These are phyloP conservation scores for Ascochyta koolunga DNA, from an alignment of 2,329 filamentous ascomycete species.

Conservation along the genomic window DNA sequence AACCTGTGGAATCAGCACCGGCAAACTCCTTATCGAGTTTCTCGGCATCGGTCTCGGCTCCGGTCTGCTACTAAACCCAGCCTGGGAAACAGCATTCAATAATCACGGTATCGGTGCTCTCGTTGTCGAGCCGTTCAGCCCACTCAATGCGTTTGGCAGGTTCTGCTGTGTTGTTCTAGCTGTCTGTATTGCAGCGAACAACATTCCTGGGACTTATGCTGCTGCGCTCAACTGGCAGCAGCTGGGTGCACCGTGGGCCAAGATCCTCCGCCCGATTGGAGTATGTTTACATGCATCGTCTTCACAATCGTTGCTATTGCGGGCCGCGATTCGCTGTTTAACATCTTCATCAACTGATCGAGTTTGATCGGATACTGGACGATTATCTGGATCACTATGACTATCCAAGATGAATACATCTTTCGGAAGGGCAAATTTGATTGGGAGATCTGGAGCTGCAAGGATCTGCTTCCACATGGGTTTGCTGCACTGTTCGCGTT, in stretches of 20 bases:
- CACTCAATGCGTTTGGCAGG: constrained; percentile 69
- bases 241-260: constrained; percentile 62
- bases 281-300: constrained; percentile 58
- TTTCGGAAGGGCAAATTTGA: constrained; percentile 27
- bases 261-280: constrained; percentile 73
- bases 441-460: constrained; percentile 32
- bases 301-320: constrained; percentile 70
- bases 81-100: constrained; percentile 63
- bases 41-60: constrained; percentile 67
- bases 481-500: constrained; percentile 31
- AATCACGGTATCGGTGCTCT: constrained; percentile 63
- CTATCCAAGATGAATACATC: constrained; percentile 28
- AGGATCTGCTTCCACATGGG: constrained; percentile 26
- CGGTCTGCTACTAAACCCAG: constrained; percentile 57
- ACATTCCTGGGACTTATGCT: constrained; percentile 73
- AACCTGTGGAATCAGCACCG: constrained; percentile 59
- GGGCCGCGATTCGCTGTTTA: constrained; percentile 63
- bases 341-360: constrained; percentile 68
- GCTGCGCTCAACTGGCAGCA: constrained; percentile 70
- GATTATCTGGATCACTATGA: constrained; percentile 33
- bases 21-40: constrained; percentile 64
- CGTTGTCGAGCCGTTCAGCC: constrained; percentile 64
- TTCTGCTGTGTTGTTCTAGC: constrained; percentile 73
- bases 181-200: constrained; percentile 71
- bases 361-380: constrained; percentile 43